Percentiles rank a stretch among this genome's conserved stretches.
phyloP scores from a whole-genome alignment of 805 yeast species.

The Pichia californica region DNA sequence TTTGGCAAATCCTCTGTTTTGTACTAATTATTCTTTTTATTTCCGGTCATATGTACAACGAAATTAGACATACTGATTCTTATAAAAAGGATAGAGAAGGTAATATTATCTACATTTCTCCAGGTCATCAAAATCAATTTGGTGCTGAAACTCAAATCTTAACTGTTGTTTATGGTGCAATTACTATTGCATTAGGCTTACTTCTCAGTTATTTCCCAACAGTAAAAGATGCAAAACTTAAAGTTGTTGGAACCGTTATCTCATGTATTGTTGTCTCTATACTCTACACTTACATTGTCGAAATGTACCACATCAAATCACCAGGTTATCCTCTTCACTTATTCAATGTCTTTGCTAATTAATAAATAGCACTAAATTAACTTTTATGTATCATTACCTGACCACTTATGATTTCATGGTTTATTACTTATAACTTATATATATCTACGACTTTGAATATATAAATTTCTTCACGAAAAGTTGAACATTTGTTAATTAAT shows the following conservation, averaged over 20 bases:
- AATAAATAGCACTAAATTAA: too few relatives aligned
- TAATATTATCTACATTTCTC: conserved; percentile 31
- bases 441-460: too few relatives aligned
- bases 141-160: conserved; percentile 89
- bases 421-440: too few relatives aligned
- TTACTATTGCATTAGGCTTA: conserved; percentile 54
- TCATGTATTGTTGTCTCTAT: conserved; percentile 43
- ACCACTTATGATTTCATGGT: too few relatives aligned
- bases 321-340: conserved; percentile 72
- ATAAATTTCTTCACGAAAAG: too few relatives aligned
- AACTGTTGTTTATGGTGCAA: conserved; percentile 62
- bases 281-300: conserved; percentile 56
- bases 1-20: conserved; percentile 73
- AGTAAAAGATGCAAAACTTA: conserved; percentile 38
- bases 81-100: conserved; percentile 40
- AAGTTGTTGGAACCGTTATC: conserved; percentile 41
- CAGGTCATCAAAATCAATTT: conserved; percentile 69
- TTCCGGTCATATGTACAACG: conserved; percentile 91
- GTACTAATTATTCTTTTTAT: conserved; percentile 62
- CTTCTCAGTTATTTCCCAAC: conserved; percentile 54
- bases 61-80: conserved; percentile 69
- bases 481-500: background rate
- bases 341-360: background rate
- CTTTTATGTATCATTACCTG: too few relatives aligned
- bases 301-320: conserved; percentile 64